These are phyloP conservation scores for Didymella segeticola DNA, from an alignment of 2,329 filamentous ascomycete species.

Conservation along the genomic window DNA sequence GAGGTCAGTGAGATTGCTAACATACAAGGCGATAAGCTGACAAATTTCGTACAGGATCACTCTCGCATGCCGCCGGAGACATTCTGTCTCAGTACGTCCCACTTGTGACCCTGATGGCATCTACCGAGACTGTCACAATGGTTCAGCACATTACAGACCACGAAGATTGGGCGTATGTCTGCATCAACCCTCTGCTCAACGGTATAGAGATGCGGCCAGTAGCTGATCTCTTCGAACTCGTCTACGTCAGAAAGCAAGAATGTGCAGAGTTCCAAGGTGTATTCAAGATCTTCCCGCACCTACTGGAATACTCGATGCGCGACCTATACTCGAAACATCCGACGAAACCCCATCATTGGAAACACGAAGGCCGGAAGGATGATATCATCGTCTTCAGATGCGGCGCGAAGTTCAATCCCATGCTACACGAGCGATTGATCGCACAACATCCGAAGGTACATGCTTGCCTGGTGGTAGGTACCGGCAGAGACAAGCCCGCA, in stretches of 20 bases:
- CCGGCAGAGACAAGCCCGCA: constrained; percentile 37
- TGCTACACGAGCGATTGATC: constrained; percentile 32
- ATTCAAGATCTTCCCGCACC: constrained; percentile 26
- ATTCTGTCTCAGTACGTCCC: constrained; percentile 25
- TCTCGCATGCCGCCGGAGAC: constrained; percentile 27
- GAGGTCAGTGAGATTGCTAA: constrained; percentile 18
- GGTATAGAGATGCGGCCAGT: constrained; percentile 34
- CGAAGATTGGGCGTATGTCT: constrained; percentile 36
- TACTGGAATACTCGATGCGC: constrained; percentile 30
- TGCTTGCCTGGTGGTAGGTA: constrained; percentile 44
- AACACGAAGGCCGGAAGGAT: constrained; percentile 30
- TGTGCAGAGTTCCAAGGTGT: constrained; percentile 25
- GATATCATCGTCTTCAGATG: constrained; percentile 30
- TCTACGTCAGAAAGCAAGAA: constrained; percentile 23
- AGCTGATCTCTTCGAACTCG: constrained; percentile 28
- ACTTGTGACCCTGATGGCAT: constrained; percentile 24
- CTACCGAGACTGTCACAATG: constrained; percentile 26
- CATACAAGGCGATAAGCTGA: constrained; percentile 10
- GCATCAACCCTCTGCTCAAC: constrained; percentile 26
- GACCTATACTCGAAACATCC: constrained; percentile 36
- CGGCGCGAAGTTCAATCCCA: constrained; percentile 32
- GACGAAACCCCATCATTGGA: constrained; percentile 38
- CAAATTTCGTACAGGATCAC: constrained; percentile 12
- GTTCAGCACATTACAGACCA: constrained; percentile 32
- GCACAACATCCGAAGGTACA: constrained; percentile 38